Conservation (phyloP, 441 rosid species). For the Adansonia grandidieri region DNA sequence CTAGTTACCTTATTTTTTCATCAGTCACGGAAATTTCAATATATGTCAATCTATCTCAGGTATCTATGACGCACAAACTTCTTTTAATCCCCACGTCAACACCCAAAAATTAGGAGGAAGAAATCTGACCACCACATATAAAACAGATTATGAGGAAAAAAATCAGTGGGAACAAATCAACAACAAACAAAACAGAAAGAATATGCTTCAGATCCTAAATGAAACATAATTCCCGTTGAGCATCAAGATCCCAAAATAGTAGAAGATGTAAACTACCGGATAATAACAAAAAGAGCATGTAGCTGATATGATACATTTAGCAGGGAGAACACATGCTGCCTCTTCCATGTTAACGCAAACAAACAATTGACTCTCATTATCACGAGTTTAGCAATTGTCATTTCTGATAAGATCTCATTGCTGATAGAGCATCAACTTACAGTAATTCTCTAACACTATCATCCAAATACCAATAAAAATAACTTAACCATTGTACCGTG, state of each 20-base stretch:
- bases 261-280: background rate
- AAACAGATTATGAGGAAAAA: background rate
- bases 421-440: background rate
- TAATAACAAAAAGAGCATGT: background rate
- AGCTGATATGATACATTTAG: background rate
- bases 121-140: background rate
- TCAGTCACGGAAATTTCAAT: background rate
- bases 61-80: background rate
- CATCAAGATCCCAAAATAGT: background rate
- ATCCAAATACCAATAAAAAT: background rate
- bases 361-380: background rate
- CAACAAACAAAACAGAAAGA: background rate
- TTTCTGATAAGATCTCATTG: background rate
- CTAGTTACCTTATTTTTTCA: background rate
- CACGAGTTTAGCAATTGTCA: background rate
- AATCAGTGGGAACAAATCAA: background rate
- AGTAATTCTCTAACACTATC: background rate
- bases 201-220: background rate
- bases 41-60: background rate
- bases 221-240: background rate
- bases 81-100: background rate
- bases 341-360: background rate
- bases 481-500: background rate
- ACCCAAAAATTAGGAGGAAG: slow-evolving; percentile 12
- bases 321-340: background rate